A percentile compares a stretch with the other conserved stretches of the same genome.
phyloP scores from a whole-genome alignment of 1,139 yeast species.

The Geotrichum europaeum region DNA sequence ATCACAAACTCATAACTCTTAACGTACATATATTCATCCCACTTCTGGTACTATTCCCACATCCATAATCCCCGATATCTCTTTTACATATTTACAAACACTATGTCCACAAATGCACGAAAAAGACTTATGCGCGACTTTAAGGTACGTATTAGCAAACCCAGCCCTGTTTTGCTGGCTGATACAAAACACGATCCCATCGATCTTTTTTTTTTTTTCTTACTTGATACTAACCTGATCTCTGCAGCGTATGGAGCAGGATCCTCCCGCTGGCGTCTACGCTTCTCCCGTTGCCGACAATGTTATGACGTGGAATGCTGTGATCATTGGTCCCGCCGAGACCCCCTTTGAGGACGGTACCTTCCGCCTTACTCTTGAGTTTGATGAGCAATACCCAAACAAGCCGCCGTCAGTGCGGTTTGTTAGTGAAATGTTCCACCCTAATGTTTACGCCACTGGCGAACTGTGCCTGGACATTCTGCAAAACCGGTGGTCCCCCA shows the following conservation, averaged over 20 bases:
- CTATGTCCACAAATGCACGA: slow-evolving; percentile 95
- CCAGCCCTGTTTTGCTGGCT: slow-evolving; percentile 27
- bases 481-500: slow-evolving; percentile 98
- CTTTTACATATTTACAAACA: background rate
- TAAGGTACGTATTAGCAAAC: slow-evolving; percentile 44
- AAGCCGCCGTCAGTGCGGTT: slow-evolving; percentile 93
- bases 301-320: slow-evolving; percentile 97
- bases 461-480: slow-evolving; percentile 92
- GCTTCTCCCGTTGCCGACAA: slow-evolving; percentile 97
- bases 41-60: background rate
- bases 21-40: too few relatives aligned
- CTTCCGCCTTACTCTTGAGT: slow-evolving; percentile 75
- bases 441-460: slow-evolving; percentile 92
- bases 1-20: background rate
- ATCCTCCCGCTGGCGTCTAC: slow-evolving; percentile 96
- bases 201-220: slow-evolving; percentile 2
- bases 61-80: background rate
- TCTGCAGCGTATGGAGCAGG: slow-evolving; percentile 83
- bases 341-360: slow-evolving; percentile 99
- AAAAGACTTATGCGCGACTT: slow-evolving; percentile 98
- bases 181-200: background rate
- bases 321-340: slow-evolving; percentile 94
- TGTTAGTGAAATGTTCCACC: slow-evolving; percentile 93
- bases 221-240: slow-evolving; percentile 3
- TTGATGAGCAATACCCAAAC: slow-evolving; percentile 96